Conservation (phyloP, 768 basidiomycete genomes). For the Mycena haematopus region DNA sequence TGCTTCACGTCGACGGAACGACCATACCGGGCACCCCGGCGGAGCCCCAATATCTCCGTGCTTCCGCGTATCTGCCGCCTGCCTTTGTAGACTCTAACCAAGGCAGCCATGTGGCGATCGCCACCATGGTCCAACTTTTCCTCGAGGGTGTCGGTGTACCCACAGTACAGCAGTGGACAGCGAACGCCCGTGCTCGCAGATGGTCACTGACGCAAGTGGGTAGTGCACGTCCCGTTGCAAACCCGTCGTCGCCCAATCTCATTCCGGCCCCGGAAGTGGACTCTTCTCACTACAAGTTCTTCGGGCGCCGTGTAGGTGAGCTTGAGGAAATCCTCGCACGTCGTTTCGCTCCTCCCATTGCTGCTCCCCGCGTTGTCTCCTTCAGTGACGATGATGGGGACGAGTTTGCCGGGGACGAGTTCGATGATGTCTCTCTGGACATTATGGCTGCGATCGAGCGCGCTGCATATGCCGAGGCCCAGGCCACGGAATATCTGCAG, state of each 20-base stretch:
- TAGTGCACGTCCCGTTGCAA: background rate
- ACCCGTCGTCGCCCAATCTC: background rate
- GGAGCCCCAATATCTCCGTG: background rate
- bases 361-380: background rate
- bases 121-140: conserved; percentile 1
- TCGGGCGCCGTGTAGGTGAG: background rate
- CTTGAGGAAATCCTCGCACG: background rate
- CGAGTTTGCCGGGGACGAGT: background rate
- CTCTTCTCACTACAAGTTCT: conserved; percentile 5
- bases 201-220: conserved; percentile 9
- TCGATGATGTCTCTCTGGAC: background rate
- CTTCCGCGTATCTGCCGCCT: conserved; percentile 5
- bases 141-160: conserved; percentile 5
- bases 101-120: background rate
- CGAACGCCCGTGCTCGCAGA: background rate
- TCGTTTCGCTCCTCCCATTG: background rate
- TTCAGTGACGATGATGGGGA: conserved; percentile 7
- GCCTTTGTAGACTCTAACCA: background rate
- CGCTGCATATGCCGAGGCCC: background rate
- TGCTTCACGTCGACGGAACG: conserved; percentile 16
- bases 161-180: background rate
- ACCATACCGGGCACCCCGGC: background rate
- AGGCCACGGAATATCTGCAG: background rate
- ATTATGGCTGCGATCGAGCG: background rate
- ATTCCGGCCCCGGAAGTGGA: background rate